Conservation (phyloP, 805 yeast genomes). For the Cyberlindnera xishuangbannaensis region DNA sequence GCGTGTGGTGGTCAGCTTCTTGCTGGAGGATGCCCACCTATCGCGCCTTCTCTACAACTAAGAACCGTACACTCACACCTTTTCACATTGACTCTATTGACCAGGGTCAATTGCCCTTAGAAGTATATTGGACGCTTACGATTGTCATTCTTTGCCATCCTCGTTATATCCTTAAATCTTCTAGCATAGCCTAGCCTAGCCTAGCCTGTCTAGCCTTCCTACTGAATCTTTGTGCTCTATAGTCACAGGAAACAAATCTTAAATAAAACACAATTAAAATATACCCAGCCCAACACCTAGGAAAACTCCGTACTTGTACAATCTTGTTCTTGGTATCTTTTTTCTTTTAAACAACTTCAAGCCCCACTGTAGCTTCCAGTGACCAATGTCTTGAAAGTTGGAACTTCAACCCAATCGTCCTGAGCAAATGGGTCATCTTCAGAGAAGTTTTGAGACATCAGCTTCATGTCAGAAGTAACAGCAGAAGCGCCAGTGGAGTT, state of each 20-base stretch:
- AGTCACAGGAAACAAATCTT: too few species aligned
- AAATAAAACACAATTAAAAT: too few species aligned
- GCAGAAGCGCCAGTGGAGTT: slow-evolving; percentile 38
- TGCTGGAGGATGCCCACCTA: background rate
- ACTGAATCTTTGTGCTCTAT: too few species aligned
- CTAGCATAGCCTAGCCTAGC: too few species aligned
- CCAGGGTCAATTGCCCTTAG: too few species aligned
- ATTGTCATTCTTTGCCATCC: too few species aligned
- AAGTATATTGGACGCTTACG: too few species aligned
- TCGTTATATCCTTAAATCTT: too few species aligned
- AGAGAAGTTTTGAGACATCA: slow-evolving; percentile 31
- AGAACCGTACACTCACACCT: background rate
- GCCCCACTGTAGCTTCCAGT: slow-evolving; percentile 33
- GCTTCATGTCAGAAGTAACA: slow-evolving; percentile 36
- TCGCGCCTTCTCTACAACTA: background rate
- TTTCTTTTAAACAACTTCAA: slow-evolving; percentile 4
- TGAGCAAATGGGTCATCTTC: slow-evolving; percentile 35
- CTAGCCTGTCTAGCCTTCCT: too few species aligned
- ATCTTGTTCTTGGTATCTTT: background rate
- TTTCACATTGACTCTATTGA: too few species aligned
- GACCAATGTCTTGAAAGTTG: slow-evolving; percentile 29
- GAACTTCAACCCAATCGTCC: slow-evolving; percentile 30
- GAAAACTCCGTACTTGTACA: background rate
- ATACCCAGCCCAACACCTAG: too few species aligned
- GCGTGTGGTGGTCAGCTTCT: background rate